These are phyloP conservation scores for Peniophora sp. DNA, from an alignment of 1,284 basidiomycete genomes.

Conservation along the genomic window DNA sequence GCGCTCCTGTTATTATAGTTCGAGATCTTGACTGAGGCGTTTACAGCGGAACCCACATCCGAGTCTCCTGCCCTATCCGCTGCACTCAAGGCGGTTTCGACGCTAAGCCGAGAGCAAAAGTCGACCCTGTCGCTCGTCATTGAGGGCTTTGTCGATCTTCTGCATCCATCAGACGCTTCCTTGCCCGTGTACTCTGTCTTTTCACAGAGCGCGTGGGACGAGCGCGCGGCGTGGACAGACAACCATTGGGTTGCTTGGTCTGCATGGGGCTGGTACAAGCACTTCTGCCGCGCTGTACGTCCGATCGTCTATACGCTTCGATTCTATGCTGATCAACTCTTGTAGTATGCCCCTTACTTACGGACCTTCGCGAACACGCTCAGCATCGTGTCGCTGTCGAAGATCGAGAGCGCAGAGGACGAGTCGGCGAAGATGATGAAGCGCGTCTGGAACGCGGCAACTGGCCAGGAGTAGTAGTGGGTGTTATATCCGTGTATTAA, in stretches of 20 bases:
- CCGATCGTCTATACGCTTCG: conserved; percentile 20
- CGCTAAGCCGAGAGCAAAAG: conserved; percentile 68
- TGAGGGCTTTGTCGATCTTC: conserved; percentile 60
- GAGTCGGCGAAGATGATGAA: conserved; percentile 51
- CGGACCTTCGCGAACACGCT: conserved; percentile 63
- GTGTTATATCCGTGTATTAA: neutral
- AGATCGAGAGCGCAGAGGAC: conserved; percentile 46
- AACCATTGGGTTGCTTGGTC: conserved; percentile 77
- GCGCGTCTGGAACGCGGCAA: conserved; percentile 63
- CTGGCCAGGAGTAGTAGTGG: conserved; percentile 37
- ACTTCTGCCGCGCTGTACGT: conserved; percentile 71
- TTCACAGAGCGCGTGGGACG: conserved; percentile 57
- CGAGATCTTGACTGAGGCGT: neutral
- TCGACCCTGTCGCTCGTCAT: conserved; percentile 57
- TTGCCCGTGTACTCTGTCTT: conserved; percentile 41
- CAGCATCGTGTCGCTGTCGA: conserved; percentile 53
- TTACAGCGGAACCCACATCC: conserved; percentile 38
- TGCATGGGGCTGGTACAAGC: conserved; percentile 82
- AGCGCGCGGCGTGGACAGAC: conserved; percentile 58
- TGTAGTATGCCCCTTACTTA: conserved; percentile 68
- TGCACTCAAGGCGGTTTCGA: conserved; percentile 66
- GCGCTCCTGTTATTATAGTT: neutral
- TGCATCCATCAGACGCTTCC: conserved; percentile 35
- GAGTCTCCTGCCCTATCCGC: conserved; percentile 61
- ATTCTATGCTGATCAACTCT: neutral